Evolutionary conservation across 306 rosid species (phyloP), one percentile per base, ranked within the genome.

Genomic region (Hippophae tibetana): DNA sequence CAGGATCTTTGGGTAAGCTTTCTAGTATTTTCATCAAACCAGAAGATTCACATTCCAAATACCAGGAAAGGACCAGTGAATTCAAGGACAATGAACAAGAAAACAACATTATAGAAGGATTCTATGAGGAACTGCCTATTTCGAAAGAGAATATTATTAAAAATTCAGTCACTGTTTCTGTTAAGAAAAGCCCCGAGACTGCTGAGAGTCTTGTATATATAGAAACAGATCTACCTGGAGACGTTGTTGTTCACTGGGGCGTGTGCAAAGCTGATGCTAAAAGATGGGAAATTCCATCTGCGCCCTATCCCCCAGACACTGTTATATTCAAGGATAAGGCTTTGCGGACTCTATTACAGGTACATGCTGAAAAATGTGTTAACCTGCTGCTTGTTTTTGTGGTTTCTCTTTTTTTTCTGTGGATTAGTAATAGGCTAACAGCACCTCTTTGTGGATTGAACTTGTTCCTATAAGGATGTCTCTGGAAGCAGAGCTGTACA

Each of bases 201-300:
- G 66, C 73, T 55, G 79, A 84, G 54, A 80, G 74, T 79, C 61
- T 80, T 62, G 38, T 93, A 57, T 65, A 52, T 65, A 25, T 93
- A 66, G 94, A 93, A 79, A 86, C 90, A 2, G 94, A 93, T 79
- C 68, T 88, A 58, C 84, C 80, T 48, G 94, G 92, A 57, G 75
- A 79, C 70, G 68, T 76, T 67, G 64, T 80, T 58, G 82, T 93
- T 69, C 99, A 93, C 57, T 93, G 99, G 99, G 97, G 97, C 63
- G 97, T 79, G 67, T 86, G 94, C 72, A 72, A 78, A 65, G 97
- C 84, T 77, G 79, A 79, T 66, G 61, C 81, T 56, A 80, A 72
- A 58, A 84, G 47, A 69, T 93, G 99, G 99, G 94, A 89, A 81
- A 72, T 82, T 73, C 97, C 97, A 52, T 78, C 80, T 52, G 54